Evolutionary conservation across 2,329 filamentous ascomycete species (phyloP).

Genomic region (Ophiocordyceps camponoti-rufipedis): DNA sequence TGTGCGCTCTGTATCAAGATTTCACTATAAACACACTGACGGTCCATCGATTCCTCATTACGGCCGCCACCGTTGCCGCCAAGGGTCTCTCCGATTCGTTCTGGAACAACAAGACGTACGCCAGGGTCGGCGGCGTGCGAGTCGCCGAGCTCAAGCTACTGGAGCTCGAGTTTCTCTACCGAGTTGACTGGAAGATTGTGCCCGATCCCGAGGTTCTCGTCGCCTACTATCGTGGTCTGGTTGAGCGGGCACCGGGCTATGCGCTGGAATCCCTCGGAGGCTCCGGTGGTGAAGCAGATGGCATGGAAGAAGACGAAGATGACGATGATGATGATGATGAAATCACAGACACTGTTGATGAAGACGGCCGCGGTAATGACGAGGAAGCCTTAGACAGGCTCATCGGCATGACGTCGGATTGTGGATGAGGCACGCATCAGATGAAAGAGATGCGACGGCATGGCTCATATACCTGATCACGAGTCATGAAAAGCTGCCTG

Average conservation of each 20-base stretch:
- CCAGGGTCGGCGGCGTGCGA: conserved; percentile 80
- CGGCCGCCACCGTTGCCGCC: conserved; percentile 83
- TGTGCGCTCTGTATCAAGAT: conserved; percentile 80
- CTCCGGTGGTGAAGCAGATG: conserved; percentile 13
- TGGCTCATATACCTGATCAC: neutral
- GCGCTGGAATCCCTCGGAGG: conserved; percentile 23
- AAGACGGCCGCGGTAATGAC: neutral
- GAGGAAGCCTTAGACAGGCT: neutral
- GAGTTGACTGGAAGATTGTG: conserved; percentile 92
- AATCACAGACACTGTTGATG: conserved; percentile 13
- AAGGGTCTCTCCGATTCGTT: conserved; percentile 95
- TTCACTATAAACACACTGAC: conserved; percentile 95
- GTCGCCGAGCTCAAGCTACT: conserved; percentile 77
- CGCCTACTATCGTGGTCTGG: conserved; percentile 79
- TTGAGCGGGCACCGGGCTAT: conserved; percentile 46
- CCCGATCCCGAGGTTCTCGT: conserved; percentile 85
- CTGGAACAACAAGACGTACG: conserved; percentile 96
- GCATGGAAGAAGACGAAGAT: conserved; percentile 14
- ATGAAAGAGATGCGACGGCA: neutral
- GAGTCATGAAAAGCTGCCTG: neutral
- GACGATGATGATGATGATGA: conserved; percentile 15
- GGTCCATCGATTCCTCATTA: conserved; percentile 92
- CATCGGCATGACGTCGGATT: neutral
- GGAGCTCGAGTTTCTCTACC: conserved; percentile 82
- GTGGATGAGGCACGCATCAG: neutral